Evolutionary conservation across 2,329 filamentous ascomycete species (phyloP), one percentile per base, ranked within the genome.

Genomic region (Diaporthe velutina): DNA sequence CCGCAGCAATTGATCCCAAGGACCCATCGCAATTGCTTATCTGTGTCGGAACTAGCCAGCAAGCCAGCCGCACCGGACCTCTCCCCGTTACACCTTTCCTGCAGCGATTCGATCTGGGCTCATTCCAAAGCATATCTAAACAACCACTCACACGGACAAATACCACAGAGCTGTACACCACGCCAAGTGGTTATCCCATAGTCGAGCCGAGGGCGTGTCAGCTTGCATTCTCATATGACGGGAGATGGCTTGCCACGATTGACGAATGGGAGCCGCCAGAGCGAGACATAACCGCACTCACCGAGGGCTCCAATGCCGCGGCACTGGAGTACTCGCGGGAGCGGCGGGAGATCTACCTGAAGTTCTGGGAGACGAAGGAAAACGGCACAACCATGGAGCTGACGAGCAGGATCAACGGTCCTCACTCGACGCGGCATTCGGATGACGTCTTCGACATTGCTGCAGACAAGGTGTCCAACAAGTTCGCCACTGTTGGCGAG

Each of bases 141-240:
- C 97, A 99, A 86, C 95, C 97, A 8, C 86, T 99, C 77, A 93
- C 96, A 9, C 91, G 97, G 70, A 98, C 96, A 61, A 96, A 97
- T 79, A 91, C 94, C 5, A 98, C 96, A 0, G 93, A 95, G 75
- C 86, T 94, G 77, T 97, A 95, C 79, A 88, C 93, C 54, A 93
- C 93, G 10, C 93, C 92, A 19, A 92, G 93, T 77, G 92, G 94
- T 7, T 89, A 90, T 70, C 88, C 90, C 6, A 91, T 98, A 67
- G 88, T 91, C 19, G 94, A 98, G 78, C 96, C 97, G 0, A 90
- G 93, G 76, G 90, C 98, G 61, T 93, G 90, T 9, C 90, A 93
- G 73, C 86, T 98, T 68, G 90, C 92, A 57, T 91, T 97, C 78
- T 96, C 94, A 57, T 86, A 89, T 67, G 93, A 98, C 80, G 96